Conservation (phyloP, 495 filamentous ascomycete species). For the Collariella sp. region DNA sequence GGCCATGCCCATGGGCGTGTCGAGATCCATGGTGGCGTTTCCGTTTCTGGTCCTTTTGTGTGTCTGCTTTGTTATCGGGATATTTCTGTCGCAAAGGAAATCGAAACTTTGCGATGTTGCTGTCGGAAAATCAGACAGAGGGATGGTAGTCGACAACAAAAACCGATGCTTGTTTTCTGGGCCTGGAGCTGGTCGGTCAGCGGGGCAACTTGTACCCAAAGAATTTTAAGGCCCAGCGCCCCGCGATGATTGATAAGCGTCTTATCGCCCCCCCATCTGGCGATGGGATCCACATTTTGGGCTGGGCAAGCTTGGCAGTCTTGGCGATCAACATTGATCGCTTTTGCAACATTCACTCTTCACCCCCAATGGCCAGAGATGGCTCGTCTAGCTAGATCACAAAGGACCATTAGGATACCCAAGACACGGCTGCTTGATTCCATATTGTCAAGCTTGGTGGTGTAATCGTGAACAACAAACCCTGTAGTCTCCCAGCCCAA, state of each 20-base stretch:
- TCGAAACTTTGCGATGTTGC: neutral
- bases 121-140: neutral
- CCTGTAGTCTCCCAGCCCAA: too few relatives aligned
- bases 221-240: conserved; percentile 7
- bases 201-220: conserved; percentile 11
- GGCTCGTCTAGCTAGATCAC: too few relatives aligned
- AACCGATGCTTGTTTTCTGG: neutral
- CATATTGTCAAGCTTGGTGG: too few relatives aligned
- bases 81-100: too few relatives aligned
- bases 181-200: neutral
- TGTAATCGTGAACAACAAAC: too few relatives aligned
- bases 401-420: too few relatives aligned
- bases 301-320: neutral
- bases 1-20: conserved; percentile 51
- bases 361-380: too few relatives aligned
- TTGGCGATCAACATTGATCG: too few relatives aligned
- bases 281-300: neutral
- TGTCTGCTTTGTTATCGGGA: too few relatives aligned
- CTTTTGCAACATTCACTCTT: too few relatives aligned
- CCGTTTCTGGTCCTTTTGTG: neutral
- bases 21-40: conserved; percentile 52
- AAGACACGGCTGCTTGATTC: too few relatives aligned
- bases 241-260: conserved; percentile 17
- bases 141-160: neutral
- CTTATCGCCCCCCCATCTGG: conserved; percentile 9